Percentiles rank a stretch among this genome's conserved stretches.
phyloP scores from a whole-genome alignment of 257 asterid genomes.

The Solanum piurae region DNA sequence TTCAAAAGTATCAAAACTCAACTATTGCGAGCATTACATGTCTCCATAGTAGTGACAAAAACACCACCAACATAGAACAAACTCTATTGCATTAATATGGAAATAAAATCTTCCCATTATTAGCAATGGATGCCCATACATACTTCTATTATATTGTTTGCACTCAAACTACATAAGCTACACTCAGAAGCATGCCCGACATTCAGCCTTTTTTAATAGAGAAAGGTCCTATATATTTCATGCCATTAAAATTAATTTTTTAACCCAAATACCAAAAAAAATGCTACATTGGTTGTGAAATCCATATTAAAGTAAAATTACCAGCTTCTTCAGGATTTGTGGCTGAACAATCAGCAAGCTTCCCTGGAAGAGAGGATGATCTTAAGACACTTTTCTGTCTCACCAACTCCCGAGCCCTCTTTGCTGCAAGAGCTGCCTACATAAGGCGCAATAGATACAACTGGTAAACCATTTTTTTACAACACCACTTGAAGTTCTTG shows the following conservation, averaged over 20 bases:
- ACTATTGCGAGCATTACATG: neutral
- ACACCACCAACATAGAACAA: neutral
- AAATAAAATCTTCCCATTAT: neutral
- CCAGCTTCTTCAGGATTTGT: constrained; percentile 86
- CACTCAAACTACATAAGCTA: neutral
- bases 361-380: constrained; percentile 96
- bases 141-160: neutral
- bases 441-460: neutral
- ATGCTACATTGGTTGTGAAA: neutral
- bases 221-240: neutral
- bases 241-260: neutral
- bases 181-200: neutral
- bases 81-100: neutral
- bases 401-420: constrained; percentile 92
- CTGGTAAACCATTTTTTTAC: neutral
- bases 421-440: constrained; percentile 97
- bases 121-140: neutral
- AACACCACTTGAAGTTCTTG: neutral
- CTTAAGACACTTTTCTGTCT: constrained; percentile 78
- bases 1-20: neutral
- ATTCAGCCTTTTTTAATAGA: neutral
- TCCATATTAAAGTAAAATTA: constrained; percentile 8
- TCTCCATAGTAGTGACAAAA: neutral
- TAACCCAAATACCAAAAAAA: neutral
- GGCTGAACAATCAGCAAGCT: constrained; percentile 98